Evolutionary conservation across 2,329 filamentous ascomycete species (phyloP).

Genomic region (Trichoderma sp.): DNA sequence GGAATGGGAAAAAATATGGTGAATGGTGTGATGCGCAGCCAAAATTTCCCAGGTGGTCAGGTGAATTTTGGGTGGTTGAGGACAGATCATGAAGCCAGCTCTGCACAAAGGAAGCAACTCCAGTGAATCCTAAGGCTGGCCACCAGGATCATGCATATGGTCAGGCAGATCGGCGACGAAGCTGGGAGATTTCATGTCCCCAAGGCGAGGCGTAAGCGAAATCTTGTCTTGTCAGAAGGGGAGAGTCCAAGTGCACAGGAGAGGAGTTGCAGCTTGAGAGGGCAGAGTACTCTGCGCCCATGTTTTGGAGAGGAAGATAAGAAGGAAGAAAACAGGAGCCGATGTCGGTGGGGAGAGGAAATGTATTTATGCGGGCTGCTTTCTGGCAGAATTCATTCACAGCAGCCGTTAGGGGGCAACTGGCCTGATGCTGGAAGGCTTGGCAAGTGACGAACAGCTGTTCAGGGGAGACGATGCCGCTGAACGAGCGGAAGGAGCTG

Average conservation of each 20-base stretch:
- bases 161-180: not conserved
- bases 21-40: constrained; percentile 3
- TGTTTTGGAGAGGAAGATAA: not conserved
- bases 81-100: not conserved
- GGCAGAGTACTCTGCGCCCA: not conserved
- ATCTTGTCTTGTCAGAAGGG: not conserved
- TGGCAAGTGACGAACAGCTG: constrained; percentile 1
- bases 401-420: not conserved
- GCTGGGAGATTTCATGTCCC: constrained; percentile 18
- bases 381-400: not conserved
- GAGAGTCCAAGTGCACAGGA: not conserved
- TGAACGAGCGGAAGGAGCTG: not conserved
- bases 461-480: not conserved
- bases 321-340: not conserved
- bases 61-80: not conserved
- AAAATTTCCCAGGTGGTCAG: not conserved
- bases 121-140: constrained; percentile 3
- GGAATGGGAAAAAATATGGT: not conserved
- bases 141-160: constrained; percentile 20
- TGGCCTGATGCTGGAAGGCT: not conserved
- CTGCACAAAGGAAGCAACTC: not conserved
- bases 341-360: not conserved
- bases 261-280: not conserved
- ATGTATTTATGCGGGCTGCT: not conserved
- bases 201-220: constrained; percentile 8